Evolutionary conservation across 2,329 filamentous ascomycete genomes (phyloP), one percentile per base, ranked within the genome.

Genomic region (Acrocalymma vagum): DNA sequence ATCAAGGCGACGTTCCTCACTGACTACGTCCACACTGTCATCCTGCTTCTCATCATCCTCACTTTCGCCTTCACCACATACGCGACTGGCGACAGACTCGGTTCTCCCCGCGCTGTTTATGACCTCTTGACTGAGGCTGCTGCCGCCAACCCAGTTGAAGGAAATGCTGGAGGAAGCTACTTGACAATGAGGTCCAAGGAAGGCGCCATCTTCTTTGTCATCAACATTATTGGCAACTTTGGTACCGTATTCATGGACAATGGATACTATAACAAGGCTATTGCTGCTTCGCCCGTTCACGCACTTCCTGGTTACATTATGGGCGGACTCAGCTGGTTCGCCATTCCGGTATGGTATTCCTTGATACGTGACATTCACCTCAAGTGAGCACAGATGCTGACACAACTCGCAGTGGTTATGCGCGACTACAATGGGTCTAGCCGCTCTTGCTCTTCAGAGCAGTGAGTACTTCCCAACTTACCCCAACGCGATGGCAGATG

Each of bases 191-290:
- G 81, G 42, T 90, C 86, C 3, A 81, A 81, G 40, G 85, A 93
- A 53, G 91, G 91, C 3, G 88, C 82, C 23, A 89, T 94, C 35
- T 95, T 95, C 76, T 95, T 95, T 67, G 84, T 95, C 17, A 95
- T 95, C 72, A 95, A 95, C 70, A 85, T 89, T 25, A 86, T 92
- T 29, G 89, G 89, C 22, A 92, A 91, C 70, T 94, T 92, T 41
- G 86, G 77, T 3, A 91, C 88, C 1, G 88, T 94, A 3, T 95
- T 95, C 73, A 78, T 90, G 34, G 90, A 95, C 61, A 92, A 93
- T 48, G 86, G 71, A 43, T 95, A 64, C 45, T 95, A 95, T 74
- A 95, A 91, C 73, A 94, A 95, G 71, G 91, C 90, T 11, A 95
- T 96, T 58, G 90, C 91, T 5, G 90, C 92, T 0, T 86, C 84